Base-by-base conservation (phyloP, 2,329 filamentous ascomycete genomes). In the Tolypocladium paradoxum region DNA sequence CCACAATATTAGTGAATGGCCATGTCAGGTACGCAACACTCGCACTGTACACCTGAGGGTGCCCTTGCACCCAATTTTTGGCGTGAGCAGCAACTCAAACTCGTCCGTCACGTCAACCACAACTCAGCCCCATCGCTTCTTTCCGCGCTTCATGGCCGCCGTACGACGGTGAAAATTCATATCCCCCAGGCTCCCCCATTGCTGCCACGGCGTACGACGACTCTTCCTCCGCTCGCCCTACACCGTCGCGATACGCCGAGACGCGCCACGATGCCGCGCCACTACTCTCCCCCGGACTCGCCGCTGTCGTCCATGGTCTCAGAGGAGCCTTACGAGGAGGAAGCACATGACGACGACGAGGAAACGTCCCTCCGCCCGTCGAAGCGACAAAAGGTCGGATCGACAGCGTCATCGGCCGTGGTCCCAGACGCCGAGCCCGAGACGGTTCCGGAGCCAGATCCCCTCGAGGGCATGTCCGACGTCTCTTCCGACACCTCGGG, bases 401-500 rank as follows among this genome's bases (percentile, higher is more conserved):
- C 74, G 27, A 73, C 70, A 27, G 70, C 73, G 11, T 75, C 74
- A 12, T 73, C 75, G 0, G 72, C 74, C 18, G 64, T 71, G 12
- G 65, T 73, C 48, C 68, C 65, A 33, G 70, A 72, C 24, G 68
- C 64, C 29, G 74, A 76, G 52, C 68, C 68, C 49, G 76, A 79
- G 46, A 65, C 72, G 9, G 73, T 74, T 3, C 72, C 72, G 14
- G 71, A 76, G 50, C 68, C 78, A 55, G 69, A 83, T 68, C 68
- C 79, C 60, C 71, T 82, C 45, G 78, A 81, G 55, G 76, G 74
- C 61, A 72, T 80, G 72, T 82, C 82, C 50, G 87, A 90, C 52
- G 85, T 97, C 55, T 96, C 90, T 8, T 90, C 88, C 51, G 93
- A 99, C 70, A 95, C 88, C 49, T 91, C 88, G 35, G 90, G 90